Evolutionary conservation across 495 filamentous ascomycete genomes (phyloP).

Genomic region (Annulohypoxylon bovei): DNA sequence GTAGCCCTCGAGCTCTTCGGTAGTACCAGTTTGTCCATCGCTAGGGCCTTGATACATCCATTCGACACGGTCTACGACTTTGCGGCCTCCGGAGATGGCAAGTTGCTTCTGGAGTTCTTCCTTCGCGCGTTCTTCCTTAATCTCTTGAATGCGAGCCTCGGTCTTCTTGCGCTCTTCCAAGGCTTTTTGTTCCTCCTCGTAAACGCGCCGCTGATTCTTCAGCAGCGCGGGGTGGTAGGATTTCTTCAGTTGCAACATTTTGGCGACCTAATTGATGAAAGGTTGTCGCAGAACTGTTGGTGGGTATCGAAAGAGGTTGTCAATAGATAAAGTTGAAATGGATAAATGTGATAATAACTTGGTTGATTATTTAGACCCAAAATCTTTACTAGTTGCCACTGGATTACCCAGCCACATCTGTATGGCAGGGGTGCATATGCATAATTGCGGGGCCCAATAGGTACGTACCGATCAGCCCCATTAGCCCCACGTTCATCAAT

Average conservation of each 20-base stretch:
- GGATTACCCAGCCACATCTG: constrained; percentile 2
- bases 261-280: constrained; percentile 49
- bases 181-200: constrained; percentile 89
- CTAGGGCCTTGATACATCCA: constrained; percentile 97
- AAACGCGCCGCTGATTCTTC: constrained; percentile 84
- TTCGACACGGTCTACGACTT: constrained; percentile 81
- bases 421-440: background rate
- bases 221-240: constrained; percentile 91
- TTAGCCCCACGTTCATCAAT: constrained; percentile 1
- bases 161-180: constrained; percentile 93
- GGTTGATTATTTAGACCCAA: background rate
- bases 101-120: constrained; percentile 91
- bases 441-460: background rate
- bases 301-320: background rate
- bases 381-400: constrained; percentile 15
- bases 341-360: background rate
- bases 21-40: constrained; percentile 78
- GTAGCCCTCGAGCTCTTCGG: constrained; percentile 94
- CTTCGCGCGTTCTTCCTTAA: constrained; percentile 91
- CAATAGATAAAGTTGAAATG: constrained; percentile 12
- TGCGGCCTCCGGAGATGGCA: constrained; percentile 85
- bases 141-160: constrained; percentile 78
- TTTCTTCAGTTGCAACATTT: constrained; percentile 97
- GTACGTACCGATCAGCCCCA: constrained; percentile 1
- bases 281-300: constrained; percentile 15